Evolutionary conservation across 1,139 yeast species (phyloP).

Genomic region (Lodderomyces parapsilosis): DNA sequence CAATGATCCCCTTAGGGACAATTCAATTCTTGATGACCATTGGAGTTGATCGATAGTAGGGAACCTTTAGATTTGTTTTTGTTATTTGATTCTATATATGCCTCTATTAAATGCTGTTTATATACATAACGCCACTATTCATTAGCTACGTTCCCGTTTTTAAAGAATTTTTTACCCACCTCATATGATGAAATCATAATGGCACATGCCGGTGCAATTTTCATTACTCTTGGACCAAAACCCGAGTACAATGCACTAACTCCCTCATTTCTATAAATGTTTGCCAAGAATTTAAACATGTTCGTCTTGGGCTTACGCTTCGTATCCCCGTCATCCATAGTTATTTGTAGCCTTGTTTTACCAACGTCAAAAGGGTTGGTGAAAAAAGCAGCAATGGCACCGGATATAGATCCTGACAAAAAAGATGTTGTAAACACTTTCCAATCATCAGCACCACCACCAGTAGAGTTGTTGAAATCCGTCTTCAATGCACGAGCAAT

Average conservation of each 20-base stretch:
- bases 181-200: constrained; percentile 97
- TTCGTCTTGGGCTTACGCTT: constrained; percentile 23
- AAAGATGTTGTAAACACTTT: constrained; percentile 72
- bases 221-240: constrained; percentile 77
- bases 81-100: neutral
- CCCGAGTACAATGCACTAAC: constrained; percentile 78
- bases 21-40: constrained; percentile 2
- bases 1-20: constrained; percentile 1
- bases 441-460: constrained; percentile 34
- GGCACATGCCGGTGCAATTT: constrained; percentile 97
- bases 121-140: neutral
- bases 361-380: constrained; percentile 98
- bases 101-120: neutral
- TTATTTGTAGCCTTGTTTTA: constrained; percentile 85
- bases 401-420: constrained; percentile 81
- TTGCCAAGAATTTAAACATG: constrained; percentile 65
- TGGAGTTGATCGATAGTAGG: neutral
- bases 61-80: neutral
- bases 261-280: constrained; percentile 74
- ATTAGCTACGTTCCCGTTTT: constrained; percentile 18
- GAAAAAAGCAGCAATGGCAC: constrained; percentile 76
- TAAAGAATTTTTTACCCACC: constrained; percentile 71
- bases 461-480: constrained; percentile 19
- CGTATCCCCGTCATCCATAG: constrained; percentile 20
- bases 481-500: constrained; percentile 25